Conservation (phyloP, 441 rosid genomes). For the Adansonia madagascariensis region DNA sequence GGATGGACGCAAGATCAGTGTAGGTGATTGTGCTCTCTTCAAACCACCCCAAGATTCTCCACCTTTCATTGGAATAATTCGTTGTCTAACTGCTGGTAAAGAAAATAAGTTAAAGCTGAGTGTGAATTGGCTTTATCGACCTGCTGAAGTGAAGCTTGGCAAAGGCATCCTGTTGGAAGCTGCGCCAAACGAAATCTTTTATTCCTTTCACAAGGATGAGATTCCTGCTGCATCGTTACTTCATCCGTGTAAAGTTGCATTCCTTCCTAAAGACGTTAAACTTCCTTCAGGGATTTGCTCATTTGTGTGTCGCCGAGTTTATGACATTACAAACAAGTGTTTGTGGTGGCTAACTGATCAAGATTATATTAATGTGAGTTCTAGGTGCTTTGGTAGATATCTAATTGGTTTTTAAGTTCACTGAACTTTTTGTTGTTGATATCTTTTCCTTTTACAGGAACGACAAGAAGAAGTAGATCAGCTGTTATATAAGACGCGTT, state of each 20-base stretch:
- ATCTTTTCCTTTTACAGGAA: slow-evolving; percentile 43
- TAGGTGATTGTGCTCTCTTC: slow-evolving; percentile 93
- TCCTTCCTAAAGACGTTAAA: slow-evolving; percentile 75
- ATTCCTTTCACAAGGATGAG: slow-evolving; percentile 89
- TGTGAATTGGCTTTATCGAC: slow-evolving; percentile 89
- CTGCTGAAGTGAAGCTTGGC: slow-evolving; percentile 81
- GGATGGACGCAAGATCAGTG: slow-evolving; percentile 83
- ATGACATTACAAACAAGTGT: slow-evolving; percentile 69
- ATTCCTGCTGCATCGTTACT: slow-evolving; percentile 79
- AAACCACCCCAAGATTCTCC: slow-evolving; percentile 75
- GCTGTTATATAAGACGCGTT: slow-evolving; percentile 61
- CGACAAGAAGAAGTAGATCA: slow-evolving; percentile 85
- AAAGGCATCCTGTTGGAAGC: slow-evolving; percentile 78
- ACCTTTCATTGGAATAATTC: slow-evolving; percentile 80
- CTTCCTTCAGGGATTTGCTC: slow-evolving; percentile 78
- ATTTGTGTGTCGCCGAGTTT: slow-evolving; percentile 83
- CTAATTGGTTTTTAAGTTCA: not conserved
- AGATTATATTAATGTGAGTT: slow-evolving; percentile 78
- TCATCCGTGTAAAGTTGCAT: slow-evolving; percentile 87
- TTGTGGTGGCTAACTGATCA: slow-evolving; percentile 96
- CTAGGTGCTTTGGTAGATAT: slow-evolving; percentile 4
- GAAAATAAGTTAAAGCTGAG: slow-evolving; percentile 55
- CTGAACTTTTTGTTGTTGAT: slow-evolving; percentile 17
- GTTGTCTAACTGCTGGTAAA: slow-evolving; percentile 49
- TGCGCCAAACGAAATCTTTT: slow-evolving; percentile 87